Evolutionary conservation across 345 rosid species (phyloP), one percentile per base, ranked within the genome.

Genomic region (Lepidium sativum): DNA sequence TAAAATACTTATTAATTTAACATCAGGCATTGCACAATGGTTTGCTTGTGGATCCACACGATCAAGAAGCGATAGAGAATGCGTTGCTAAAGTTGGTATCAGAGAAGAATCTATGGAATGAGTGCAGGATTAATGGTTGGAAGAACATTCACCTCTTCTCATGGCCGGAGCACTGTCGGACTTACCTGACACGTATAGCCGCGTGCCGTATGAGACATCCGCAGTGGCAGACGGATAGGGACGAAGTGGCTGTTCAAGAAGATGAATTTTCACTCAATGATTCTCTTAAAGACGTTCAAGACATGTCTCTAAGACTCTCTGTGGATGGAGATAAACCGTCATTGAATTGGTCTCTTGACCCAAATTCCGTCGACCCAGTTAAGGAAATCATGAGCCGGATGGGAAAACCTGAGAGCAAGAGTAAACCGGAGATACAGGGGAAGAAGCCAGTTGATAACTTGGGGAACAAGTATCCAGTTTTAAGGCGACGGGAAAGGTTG

Each of bases 81-180:
- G 97, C 97, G 25, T 70, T 94, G 64, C 82, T 94, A 51, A 94
- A 87, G 80, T 58, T 94, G 64, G 99, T 94, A 9, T 87, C 97
- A 0, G 99, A 94, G 78, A 94, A 88, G 78, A 86, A 84, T 77
- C 53, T 89, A 58, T 94, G 99, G 99, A 77, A 70, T 51, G 92
- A 87, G 3, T 94, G 99, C 53, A 75, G 86, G 68, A 89, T 79
- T 66, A 89, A 89, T 66, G 97, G 97, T 23, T 94, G 88, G 97
- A 94, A 89, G 78, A 94, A 94, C 71, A 89, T 94, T 72, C 96
- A 87, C 75, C 82, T 92, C 23, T 92, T 78, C 70, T 92, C 99
- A 5, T 92, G 99, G 99, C 99, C 99, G 2, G 99, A 92, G 69
- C 99, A 92, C 65, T 92, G 99, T 60, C 86, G 97, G 13, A 87